Base-by-base conservation (phyloP, 2,329 filamentous ascomycete species). In the Xylariaceae sp. region DNA sequence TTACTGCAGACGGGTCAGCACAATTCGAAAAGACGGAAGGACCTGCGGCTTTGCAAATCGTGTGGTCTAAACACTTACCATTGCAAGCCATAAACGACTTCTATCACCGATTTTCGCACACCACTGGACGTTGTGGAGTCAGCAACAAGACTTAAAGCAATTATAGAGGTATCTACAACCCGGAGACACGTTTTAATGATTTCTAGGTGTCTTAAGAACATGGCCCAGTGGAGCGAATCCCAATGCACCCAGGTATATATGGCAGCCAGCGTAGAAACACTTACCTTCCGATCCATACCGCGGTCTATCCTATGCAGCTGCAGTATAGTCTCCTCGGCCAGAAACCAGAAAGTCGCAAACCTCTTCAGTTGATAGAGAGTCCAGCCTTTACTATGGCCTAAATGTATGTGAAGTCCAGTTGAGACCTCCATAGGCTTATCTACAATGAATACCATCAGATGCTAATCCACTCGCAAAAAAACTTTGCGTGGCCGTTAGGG, bases 371-470 rank as follows among this genome's bases (percentile, higher is more conserved):
- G 58, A 16, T 49, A 35, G 18, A 65, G 52, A 16, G 54, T 57
- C 61, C 60, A 65, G 2, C 63, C 63, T 6, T 53, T 35, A 13
- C 50, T 55, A 30, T 65, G 55, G 8, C 63, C 63, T 16, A 65
- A 13, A 26, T 65, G 61, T 5, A 65, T 42, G 20, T 64, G 61
- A 2, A 65, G 13, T 16, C 63, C 61, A 8, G 60, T 47, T 24
- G 58, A 59, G 26, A 46, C 35, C 15, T 59, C 46, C 58, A 65
- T 64, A 6, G 63, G 63, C 33, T 64, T 65, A 30, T 61, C 55
- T 10, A 47, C 13, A 18, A 4, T 16, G 9, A 13, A 16, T 37
- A n/a, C 13, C 20, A 18, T 37, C 35, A 37, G n/a, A 13, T 33
- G 3, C 11, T 9, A 8, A 11, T 33, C 11, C 30, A 33, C 3